Evolutionary conservation across 2,329 filamentous ascomycete genomes (phyloP).

Genomic region (Phialophora tarda): DNA sequence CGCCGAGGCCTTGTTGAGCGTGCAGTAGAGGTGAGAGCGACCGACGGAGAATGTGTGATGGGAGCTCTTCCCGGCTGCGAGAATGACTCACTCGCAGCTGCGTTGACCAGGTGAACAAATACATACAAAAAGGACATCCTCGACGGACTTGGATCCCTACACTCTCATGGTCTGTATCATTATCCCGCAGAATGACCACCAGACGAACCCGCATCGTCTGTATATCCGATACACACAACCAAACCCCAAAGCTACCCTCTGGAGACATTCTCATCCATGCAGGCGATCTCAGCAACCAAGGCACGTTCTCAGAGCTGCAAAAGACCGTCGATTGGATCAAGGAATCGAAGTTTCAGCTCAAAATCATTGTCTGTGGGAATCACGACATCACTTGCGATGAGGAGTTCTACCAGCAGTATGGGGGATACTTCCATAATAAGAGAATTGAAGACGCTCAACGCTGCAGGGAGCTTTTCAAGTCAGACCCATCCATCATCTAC

Average conservation of each 20-base stretch:
- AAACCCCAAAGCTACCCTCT: slow-evolving; percentile 45
- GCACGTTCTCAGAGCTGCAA: slow-evolving; percentile 51
- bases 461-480: slow-evolving; percentile 52
- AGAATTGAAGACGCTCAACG: slow-evolving; percentile 53
- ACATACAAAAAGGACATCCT: background rate
- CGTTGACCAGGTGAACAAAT: background rate
- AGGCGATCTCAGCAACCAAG: slow-evolving; percentile 56
- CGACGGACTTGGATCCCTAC: background rate
- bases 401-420: slow-evolving; percentile 53
- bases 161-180: background rate
- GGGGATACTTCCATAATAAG: slow-evolving; percentile 50
- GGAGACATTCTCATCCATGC: slow-evolving; percentile 58
- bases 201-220: slow-evolving; percentile 45
- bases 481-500: slow-evolving; percentile 56
- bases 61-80: background rate
- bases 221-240: slow-evolving; percentile 56
- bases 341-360: slow-evolving; percentile 49
- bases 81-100: slow-evolving; percentile 15
- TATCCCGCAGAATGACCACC: slow-evolving; percentile 28
- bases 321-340: slow-evolving; percentile 52
- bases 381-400: slow-evolving; percentile 47
- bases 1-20: background rate
- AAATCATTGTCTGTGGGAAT: slow-evolving; percentile 57
- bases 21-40: background rate
- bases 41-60: background rate